A percentile compares a stretch with the other conserved stretches of the same genome.
phyloP scores from a whole-genome alignment of 2,329 filamentous ascomycete species.

The Penicillium capsulatum region DNA sequence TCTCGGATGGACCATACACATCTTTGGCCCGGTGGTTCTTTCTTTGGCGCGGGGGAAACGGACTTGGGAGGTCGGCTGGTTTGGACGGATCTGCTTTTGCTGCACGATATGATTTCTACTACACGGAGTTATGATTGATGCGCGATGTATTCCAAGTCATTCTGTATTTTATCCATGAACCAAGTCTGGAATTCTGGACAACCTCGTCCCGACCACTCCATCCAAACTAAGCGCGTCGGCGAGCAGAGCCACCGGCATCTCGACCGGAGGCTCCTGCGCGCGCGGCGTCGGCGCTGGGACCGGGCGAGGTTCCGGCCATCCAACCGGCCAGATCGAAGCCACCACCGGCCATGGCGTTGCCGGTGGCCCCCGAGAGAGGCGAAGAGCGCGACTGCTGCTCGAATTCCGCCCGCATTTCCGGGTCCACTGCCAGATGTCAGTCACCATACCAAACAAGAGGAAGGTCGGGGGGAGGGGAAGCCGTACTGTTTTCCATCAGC shows the following conservation, averaged over 20 bases:
- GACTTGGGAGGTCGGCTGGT: too few species aligned
- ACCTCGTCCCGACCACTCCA: too few species aligned
- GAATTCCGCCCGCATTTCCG: slow-evolving; percentile 89
- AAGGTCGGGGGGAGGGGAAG: slow-evolving; percentile 19
- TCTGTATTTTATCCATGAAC: too few species aligned
- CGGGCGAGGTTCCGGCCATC: slow-evolving; percentile 56
- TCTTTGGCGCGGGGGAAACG: too few species aligned
- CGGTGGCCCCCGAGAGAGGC: slow-evolving; percentile 58
- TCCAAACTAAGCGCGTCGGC: slow-evolving; percentile 27
- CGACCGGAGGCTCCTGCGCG: slow-evolving; percentile 26
- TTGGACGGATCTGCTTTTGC: too few species aligned
- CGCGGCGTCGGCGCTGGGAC: slow-evolving; percentile 20
- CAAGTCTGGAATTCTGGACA: not conserved
- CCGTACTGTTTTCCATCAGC: slow-evolving; percentile 89
- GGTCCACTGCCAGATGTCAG: slow-evolving; percentile 66
- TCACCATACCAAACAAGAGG: not conserved
- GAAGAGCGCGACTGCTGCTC: slow-evolving; percentile 80
- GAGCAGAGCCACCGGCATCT: slow-evolving; percentile 23
- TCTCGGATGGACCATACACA: too few species aligned
- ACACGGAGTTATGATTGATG: too few species aligned
- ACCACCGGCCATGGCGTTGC: slow-evolving; percentile 57
- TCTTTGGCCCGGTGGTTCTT: too few species aligned
- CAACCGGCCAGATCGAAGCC: slow-evolving; percentile 64
- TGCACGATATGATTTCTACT: too few species aligned
- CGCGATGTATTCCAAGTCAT: too few species aligned